Conservation (phyloP, 192 early-diverging fungal genomes). For the Diversispora eburnea region DNA sequence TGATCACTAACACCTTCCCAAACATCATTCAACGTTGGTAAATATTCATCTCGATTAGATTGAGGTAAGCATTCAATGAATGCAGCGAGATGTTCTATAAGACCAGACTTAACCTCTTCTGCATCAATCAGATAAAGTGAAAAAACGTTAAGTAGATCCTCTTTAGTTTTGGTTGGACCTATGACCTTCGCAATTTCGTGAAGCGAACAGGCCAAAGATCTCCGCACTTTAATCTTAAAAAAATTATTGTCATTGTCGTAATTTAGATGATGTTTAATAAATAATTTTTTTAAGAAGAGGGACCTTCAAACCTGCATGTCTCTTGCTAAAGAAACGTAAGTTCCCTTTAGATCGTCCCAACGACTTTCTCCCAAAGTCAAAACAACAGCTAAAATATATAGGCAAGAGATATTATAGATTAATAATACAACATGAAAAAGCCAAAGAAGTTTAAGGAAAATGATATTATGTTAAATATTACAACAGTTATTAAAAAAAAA, state of each 20-base stretch:
- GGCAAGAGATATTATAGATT: background rate
- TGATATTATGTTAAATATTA: background rate
- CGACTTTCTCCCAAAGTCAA: slow-evolving; percentile 51
- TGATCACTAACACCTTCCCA: slow-evolving; percentile 61
- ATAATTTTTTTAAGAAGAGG: background rate
- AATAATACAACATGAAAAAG: slow-evolving; percentile 3
- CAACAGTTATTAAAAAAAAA: background rate
- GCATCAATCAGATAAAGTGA: slow-evolving; percentile 48
- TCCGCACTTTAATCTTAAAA: slow-evolving; percentile 48
- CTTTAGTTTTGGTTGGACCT: slow-evolving; percentile 51
- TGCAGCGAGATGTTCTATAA: slow-evolving; percentile 62
- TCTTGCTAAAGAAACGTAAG: slow-evolving; percentile 41
- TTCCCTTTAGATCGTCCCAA: slow-evolving; percentile 57
- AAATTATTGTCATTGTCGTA: slow-evolving; percentile 32
- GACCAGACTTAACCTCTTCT: slow-evolving; percentile 69
- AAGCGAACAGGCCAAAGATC: slow-evolving; percentile 57
- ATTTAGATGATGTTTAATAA: background rate
- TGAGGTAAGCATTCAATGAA: slow-evolving; percentile 61
- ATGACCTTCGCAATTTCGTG: slow-evolving; percentile 57
- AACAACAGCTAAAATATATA: slow-evolving; percentile 41
- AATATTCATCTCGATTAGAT: slow-evolving; percentile 56
- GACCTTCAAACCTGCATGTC: slow-evolving; percentile 29
- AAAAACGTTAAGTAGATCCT: slow-evolving; percentile 52
- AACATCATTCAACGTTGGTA: slow-evolving; percentile 62
- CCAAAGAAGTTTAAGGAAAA: no score